Conservation (phyloP, 345 rosid genomes). For the Toxicodendron radicans region DNA sequence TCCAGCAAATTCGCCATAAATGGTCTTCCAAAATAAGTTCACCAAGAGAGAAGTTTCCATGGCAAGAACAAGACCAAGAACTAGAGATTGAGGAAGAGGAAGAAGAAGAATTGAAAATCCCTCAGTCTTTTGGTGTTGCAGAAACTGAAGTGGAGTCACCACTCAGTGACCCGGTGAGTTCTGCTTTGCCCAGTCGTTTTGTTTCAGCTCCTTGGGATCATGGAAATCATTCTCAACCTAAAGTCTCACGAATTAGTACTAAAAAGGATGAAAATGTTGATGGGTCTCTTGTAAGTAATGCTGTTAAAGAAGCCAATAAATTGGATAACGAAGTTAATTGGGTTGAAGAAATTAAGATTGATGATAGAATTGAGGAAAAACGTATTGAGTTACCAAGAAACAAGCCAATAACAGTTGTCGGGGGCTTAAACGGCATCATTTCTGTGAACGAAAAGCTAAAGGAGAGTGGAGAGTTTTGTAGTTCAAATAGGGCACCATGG, state of each 20-base stretch:
- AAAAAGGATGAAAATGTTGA: constrained; percentile 9
- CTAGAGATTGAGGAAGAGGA: background rate
- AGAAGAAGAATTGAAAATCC: constrained; percentile 18
- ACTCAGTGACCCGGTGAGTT: constrained; percentile 33
- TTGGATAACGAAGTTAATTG: constrained; percentile 20
- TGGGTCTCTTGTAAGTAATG: background rate
- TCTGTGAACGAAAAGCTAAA: constrained; percentile 14
- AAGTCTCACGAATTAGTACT: constrained; percentile 5
- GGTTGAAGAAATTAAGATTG: background rate
- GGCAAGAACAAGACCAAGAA: constrained; percentile 40
- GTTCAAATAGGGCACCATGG: constrained; percentile 36
- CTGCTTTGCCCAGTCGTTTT: constrained; percentile 23
- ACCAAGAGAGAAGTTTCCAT: constrained; percentile 54
- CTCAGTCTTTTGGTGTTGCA: background rate
- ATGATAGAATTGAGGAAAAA: constrained; percentile 4
- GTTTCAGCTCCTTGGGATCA: constrained; percentile 69
- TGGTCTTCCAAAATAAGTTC: constrained; percentile 64
- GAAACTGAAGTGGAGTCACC: constrained; percentile 25
- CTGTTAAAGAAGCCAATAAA: constrained; percentile 10
- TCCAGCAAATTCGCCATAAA: constrained; percentile 65
- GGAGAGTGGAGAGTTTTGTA: constrained; percentile 12
- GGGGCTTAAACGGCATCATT: constrained; percentile 15
- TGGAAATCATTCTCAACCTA: constrained; percentile 24
- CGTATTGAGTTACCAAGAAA: background rate
- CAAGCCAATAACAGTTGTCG: constrained; percentile 13